Base-by-base conservation (phyloP, 2,329 filamentous ascomycete genomes). In the Venturia oleaginea region DNA sequence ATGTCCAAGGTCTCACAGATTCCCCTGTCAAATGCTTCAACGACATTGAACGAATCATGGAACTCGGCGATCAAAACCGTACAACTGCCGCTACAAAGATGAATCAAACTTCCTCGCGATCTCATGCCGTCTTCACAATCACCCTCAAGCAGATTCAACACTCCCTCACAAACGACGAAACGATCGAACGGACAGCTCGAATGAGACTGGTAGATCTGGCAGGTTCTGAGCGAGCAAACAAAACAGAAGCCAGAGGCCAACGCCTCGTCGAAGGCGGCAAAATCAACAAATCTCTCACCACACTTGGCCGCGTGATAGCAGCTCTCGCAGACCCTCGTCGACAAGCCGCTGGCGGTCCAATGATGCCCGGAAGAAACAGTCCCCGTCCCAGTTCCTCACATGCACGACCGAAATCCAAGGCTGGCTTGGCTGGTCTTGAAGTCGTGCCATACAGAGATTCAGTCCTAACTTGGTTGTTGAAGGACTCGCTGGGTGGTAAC, bases 261-360 rank as follows among this genome's bases (percentile, higher is more conserved):
- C 87, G 94, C 38, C 84, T 99, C 27, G 88, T 93, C 65, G 94
- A 99, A 77, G 94, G 94, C 61, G 93, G 91, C 71, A 97, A 97
- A 75, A 99, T 99, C 84, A 99, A 99, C 82, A 97, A 97, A 78
- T 97, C 93, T 11, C 84, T 99, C 43, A 97, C 93, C 0, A 97
- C 94, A 0, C 84, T 99, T 11, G 94, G 94, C 4, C 88, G 94
- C 63, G 94, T 99, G 60, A 99, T 99, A 74, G 93, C 92, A 37
- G 93, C 94, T 1, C 83, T 99, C 34, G 90, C 83, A 59, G 86
- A 89, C 70, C 83, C 85, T 1, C 91, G 91, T 37, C 72, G 74
- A 19, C 75, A 78, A 46, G 73, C 51, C 19, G 37, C 34, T 4
- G 43, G 40, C 13, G 64, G 43, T 34, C 24, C 64, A 11, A 34